Evolutionary conservation across 768 basidiomycete genomes (phyloP), one percentile per base, ranked within the genome.

Genomic region (Galerina sulciceps): DNA sequence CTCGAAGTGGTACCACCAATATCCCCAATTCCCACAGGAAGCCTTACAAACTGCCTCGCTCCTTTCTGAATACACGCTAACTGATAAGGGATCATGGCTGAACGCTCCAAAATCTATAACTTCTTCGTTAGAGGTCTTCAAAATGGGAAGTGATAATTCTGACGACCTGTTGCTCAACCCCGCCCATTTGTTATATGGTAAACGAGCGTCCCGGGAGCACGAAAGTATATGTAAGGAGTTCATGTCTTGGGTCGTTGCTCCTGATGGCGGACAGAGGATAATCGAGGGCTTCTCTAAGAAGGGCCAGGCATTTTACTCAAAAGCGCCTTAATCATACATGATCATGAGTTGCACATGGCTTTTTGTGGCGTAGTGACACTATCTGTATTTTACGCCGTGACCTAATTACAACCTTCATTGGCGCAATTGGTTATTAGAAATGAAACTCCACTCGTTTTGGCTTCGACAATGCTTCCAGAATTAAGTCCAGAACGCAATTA

Each of bases 1-100:
- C 61, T 82, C 83, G 3, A 79, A 74, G 22, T 86, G 84, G 84
- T 86, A 85, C 62, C 84, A 86, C 63, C 80, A 85, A 64, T 85
- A 84, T 66, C 76, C 82, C 2, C 75, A 73, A 0, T 86, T 82
- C 68, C 84, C 84, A 0, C 64, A 79, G 1, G 74, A 84, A 67
- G 81, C 83, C 0, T 69, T 85, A 11, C 61, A 67, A 17, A 82
- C 81, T 0, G 82, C 85, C 1, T 73, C 82, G 2, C 60, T 75
- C 5, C 68, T 85, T 38, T 66, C 70, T 8, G 84, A 85, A 62
- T 85, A 85, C 58, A 85, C 84, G 0, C 65, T 86, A 22, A 83
- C 79, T 1, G 83, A 85, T 56, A 76, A 73, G 13, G 85, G 82
- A 2, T 78, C 77, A 1, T 82, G 79, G 79, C 66, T 85, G 5